Evolutionary conservation across 2,329 filamentous ascomycete genomes (phyloP).

Genomic region (Arthrobotrys iridis): DNA sequence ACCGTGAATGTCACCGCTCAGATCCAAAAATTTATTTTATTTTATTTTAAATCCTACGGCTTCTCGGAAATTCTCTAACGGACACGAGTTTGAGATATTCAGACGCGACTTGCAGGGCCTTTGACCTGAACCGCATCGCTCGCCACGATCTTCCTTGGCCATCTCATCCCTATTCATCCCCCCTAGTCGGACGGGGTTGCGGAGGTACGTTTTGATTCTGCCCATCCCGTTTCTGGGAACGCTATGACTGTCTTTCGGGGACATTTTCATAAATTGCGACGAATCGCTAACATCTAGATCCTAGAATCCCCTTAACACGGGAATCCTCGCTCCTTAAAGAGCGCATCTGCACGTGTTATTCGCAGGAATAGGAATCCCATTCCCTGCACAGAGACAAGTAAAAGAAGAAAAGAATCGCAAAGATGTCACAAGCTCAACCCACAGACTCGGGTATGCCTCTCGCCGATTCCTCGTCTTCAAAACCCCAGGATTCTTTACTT

Average conservation of each 20-base stretch:
- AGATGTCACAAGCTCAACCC: constrained; percentile 53
- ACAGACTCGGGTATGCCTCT: constrained; percentile 54
- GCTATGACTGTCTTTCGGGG: neutral
- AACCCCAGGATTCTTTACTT: constrained; percentile 54
- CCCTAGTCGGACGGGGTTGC: constrained; percentile 30
- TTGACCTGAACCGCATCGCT: constrained; percentile 8
- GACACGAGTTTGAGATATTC: constrained; percentile 7
- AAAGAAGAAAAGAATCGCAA: constrained; percentile 18
- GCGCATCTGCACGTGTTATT: constrained; percentile 45
- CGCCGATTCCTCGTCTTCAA: constrained; percentile 54
- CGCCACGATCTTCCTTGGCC: constrained; percentile 18
- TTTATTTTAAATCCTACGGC: neutral
- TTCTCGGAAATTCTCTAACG: neutral
- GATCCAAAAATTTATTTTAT: neutral
- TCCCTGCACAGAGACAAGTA: constrained; percentile 38
- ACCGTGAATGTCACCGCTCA: neutral
- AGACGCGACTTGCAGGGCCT: constrained; percentile 26
- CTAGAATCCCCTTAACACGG: constrained; percentile 34
- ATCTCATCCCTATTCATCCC: constrained; percentile 13
- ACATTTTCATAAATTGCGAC: constrained; percentile 4
- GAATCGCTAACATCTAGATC: constrained; percentile 25
- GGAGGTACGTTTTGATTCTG: constrained; percentile 30
- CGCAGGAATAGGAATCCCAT: constrained; percentile 41
- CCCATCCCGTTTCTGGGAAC: constrained; percentile 1
- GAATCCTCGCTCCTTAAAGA: constrained; percentile 45